Evolutionary conservation across 2,329 filamentous ascomycete genomes (phyloP).

Genomic region (Colletotrichum godetiae): DNA sequence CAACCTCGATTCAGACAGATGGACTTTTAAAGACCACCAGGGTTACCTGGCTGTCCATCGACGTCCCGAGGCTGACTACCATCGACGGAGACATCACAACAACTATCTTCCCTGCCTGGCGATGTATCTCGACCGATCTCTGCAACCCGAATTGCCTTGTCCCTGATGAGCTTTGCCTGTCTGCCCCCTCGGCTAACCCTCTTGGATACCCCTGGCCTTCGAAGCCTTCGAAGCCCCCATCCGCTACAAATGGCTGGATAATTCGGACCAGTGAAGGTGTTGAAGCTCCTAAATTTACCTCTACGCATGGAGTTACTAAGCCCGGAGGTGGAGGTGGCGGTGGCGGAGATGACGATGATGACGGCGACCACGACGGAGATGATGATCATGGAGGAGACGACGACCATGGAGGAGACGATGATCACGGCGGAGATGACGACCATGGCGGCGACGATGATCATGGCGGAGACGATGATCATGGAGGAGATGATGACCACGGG

Average conservation of each 20-base stretch:
- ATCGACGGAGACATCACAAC: background rate
- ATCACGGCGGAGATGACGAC: background rate
- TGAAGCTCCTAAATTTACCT: background rate
- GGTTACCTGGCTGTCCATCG: conserved; percentile 30
- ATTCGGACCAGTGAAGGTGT: too few relatives aligned
- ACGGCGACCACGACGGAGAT: background rate
- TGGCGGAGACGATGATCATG: background rate
- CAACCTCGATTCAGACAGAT: background rate
- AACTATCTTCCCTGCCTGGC: conserved; percentile 11
- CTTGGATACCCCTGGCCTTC: conserved; percentile 12
- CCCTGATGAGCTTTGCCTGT: conserved; percentile 5
- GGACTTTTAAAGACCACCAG: conserved; percentile 18
- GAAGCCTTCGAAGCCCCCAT: background rate
- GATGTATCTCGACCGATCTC: conserved; percentile 19
- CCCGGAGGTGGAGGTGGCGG: background rate
- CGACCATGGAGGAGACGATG: background rate
- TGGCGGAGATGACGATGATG: background rate
- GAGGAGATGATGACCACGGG: background rate
- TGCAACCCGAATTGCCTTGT: conserved; percentile 18
- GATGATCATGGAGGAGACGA: background rate
- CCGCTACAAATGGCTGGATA: background rate
- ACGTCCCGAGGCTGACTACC: background rate
- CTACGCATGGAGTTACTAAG: background rate
- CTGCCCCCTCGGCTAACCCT: background rate
- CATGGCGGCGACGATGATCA: background rate